phyloP scores from a whole-genome alignment of 75 land plant species.

The Azolla pinnata region DNA sequence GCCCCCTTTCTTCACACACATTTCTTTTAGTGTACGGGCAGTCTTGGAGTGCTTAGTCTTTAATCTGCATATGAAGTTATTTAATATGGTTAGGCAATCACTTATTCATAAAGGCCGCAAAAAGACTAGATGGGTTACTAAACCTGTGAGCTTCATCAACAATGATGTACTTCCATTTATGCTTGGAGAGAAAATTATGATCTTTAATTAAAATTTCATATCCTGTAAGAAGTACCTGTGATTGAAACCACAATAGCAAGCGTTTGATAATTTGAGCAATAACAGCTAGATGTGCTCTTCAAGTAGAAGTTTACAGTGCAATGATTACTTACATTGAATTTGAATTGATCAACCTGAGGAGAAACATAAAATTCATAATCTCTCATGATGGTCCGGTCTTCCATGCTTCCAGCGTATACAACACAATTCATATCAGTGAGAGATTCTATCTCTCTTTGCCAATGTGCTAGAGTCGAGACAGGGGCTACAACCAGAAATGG shows the following conservation, averaged over 20 bases:
- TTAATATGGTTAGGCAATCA: slow-evolving; percentile 17
- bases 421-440: slow-evolving; percentile 31
- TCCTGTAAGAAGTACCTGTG: slow-evolving; percentile 22
- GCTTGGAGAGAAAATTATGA: slow-evolving; percentile 11
- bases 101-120: not conserved
- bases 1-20: slow-evolving; percentile 25
- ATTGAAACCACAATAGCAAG: not conserved
- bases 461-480: slow-evolving; percentile 31
- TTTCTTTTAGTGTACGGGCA: slow-evolving; percentile 13
- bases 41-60: slow-evolving; percentile 27
- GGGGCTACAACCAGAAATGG: slow-evolving; percentile 29
- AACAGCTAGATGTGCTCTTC: not conserved
- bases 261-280: not conserved
- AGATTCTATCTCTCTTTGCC: slow-evolving; percentile 32
- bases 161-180: slow-evolving; percentile 25
- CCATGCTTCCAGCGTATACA: slow-evolving; percentile 21
- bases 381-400: slow-evolving; percentile 18
- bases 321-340: slow-evolving; percentile 12
- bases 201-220: slow-evolving; percentile 28
- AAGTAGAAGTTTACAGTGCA: too few species aligned
- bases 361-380: slow-evolving; percentile 17
- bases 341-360: slow-evolving; percentile 8
- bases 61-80: slow-evolving; percentile 18
- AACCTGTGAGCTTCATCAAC: slow-evolving; percentile 35
- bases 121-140: slow-evolving; percentile 17